Evolutionary conservation across 2,329 filamentous ascomycete genomes (phyloP), one percentile per base, ranked within the genome.

Genomic region (Pseudophaeomoniella oleicola): DNA sequence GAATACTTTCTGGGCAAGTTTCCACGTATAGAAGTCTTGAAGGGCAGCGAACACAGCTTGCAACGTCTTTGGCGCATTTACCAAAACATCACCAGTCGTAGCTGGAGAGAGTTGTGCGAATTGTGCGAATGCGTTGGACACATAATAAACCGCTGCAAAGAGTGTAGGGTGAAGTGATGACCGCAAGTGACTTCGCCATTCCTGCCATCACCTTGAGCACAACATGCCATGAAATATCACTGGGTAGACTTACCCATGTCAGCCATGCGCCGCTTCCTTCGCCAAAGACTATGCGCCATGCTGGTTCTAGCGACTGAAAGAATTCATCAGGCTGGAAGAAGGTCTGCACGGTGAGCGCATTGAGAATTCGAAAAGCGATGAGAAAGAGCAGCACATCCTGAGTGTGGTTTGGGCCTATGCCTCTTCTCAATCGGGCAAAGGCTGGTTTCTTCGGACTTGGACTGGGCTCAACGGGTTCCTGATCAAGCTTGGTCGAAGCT

Each of bases 321-420:
- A 84, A 96, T 59, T 98, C 90, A 63, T 98, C 90, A 17, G 90
- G 90, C 58, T 98, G 90, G 62, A 98, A 98, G 57, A 94, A 98
- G 14, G 90, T 96, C 45, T 73, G 67, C 39, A 92, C 66, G 43
- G 69, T 75, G 48, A 90, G 67, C 19, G 85, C 78, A 61, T 94
- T 94, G 54, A 82, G 56, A 44, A 88, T 69, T 37, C 90, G 83
- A 44, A 93, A 71, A 30, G 73, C 66, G 46, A 94, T 34, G 13
- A 67, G 53, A 37, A 54, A 55, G 15, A 63, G 48, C 37, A 64
- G 48, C 39, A 62, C 43, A 36, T 45, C 47, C 30, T 38, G 33
- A 12, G 32, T 15, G n/a, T 27, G 22, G 9, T 6, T 27, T 15
- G 30, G 6, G 30, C 9, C 30, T 9, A 6, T 9, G 6, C 22